Conservation (phyloP, 352 stramenopile species). For the Pythium monospermum region DNA sequence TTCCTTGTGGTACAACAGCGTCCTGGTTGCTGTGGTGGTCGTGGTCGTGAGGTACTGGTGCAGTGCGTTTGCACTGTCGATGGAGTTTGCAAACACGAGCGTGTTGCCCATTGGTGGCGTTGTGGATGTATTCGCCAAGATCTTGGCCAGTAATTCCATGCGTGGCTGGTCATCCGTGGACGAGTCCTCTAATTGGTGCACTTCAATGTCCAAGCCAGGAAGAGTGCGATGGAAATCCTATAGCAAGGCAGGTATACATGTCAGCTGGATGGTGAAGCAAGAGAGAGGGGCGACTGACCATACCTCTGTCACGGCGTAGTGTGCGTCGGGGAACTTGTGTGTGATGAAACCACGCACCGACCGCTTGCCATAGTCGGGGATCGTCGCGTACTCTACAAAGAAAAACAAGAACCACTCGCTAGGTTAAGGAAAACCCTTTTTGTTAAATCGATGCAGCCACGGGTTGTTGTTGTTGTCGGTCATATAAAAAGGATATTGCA, state of each 20-base stretch:
- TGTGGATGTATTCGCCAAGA: slow-evolving; percentile 26
- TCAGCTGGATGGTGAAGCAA: too few relatives aligned
- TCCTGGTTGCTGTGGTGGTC: slow-evolving; percentile 8
- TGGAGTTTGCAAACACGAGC: slow-evolving; percentile 72
- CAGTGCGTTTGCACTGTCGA: slow-evolving; percentile 55
- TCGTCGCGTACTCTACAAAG: slow-evolving; percentile 45
- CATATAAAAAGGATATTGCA: slow-evolving; percentile 71
- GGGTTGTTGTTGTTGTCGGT: too few relatives aligned
- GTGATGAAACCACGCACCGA: slow-evolving; percentile 67
- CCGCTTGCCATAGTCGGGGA: slow-evolving; percentile 72
- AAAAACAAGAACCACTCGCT: slow-evolving; percentile 16
- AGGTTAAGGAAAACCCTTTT: slow-evolving; percentile 15
- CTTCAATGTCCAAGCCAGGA: slow-evolving; percentile 35
- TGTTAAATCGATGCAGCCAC: too few relatives aligned
- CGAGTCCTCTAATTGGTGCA: slow-evolving; percentile 40
- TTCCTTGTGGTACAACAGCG: slow-evolving; percentile 62
- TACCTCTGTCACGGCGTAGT: slow-evolving; percentile 66
- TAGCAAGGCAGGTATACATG: too few relatives aligned
- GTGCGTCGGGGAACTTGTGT: slow-evolving; percentile 64
- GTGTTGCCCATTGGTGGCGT: slow-evolving; percentile 28
- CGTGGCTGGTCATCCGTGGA: slow-evolving; percentile 12
- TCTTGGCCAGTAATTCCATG: slow-evolving; percentile 41
- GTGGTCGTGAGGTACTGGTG: slow-evolving; percentile 40
- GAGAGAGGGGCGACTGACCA: too few relatives aligned
- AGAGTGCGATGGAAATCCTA: slow-evolving; percentile 73